A percentile compares a stretch with the other conserved stretches of the same genome.
Conservation (phyloP, 2,329 filamentous ascomycete genomes). For the Talaromyces funiculosus region DNA sequence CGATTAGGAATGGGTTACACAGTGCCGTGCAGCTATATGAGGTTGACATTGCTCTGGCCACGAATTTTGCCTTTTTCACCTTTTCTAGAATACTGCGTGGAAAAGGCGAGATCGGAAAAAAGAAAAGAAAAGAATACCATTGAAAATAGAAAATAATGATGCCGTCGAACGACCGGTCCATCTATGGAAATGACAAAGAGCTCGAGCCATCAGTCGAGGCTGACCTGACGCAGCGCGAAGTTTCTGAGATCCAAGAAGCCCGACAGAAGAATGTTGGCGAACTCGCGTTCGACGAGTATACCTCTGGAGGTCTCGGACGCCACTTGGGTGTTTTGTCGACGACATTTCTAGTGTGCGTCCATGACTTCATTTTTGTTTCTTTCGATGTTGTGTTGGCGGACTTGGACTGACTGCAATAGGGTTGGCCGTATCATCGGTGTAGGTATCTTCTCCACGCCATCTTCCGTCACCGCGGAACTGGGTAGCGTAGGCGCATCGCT, state of each 20-base stretch:
- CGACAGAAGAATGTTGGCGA: constrained; percentile 14
- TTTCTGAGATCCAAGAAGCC: not conserved
- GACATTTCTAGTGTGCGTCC: constrained; percentile 22
- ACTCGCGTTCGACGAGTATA: constrained; percentile 20
- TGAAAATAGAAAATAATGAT: not conserved
- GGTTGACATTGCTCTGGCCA: not conserved
- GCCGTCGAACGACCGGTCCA: constrained; percentile 2
- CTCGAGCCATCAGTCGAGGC: constrained; percentile 1
- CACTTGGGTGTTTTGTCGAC: constrained; percentile 21
- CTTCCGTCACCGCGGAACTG: constrained; percentile 51
- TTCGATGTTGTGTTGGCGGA: not conserved
- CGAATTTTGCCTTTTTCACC: not conserved
- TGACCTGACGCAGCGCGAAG: not conserved
- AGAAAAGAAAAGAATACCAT: not conserved
- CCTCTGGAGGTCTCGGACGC: constrained; percentile 19
- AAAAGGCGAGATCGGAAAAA: too few relatives aligned
- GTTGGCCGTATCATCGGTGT: constrained; percentile 38
- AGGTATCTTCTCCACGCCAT: constrained; percentile 52
- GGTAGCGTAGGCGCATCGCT: constrained; percentile 52
- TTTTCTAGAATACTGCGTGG: not conserved
- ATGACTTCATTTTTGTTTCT: not conserved
- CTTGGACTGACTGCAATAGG: constrained; percentile 18
- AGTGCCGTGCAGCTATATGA: not conserved
- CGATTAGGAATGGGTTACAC: not conserved
- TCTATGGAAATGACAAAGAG: constrained; percentile 4